Base-by-base conservation (phyloP, 1,284 basidiomycete genomes). In the Fomitopsis schrenkii region DNA sequence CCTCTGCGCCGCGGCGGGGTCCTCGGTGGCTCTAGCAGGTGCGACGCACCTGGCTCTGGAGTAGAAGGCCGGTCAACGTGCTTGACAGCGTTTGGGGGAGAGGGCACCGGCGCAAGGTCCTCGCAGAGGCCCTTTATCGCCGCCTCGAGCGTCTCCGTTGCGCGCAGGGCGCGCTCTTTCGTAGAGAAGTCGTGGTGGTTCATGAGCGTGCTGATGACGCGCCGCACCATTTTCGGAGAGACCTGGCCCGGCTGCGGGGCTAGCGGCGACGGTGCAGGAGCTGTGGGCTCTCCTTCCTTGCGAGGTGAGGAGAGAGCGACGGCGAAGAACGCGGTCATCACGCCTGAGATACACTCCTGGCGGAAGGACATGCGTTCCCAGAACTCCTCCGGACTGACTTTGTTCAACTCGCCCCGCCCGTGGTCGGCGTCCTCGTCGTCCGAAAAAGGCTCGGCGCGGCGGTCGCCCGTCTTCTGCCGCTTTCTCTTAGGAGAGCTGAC, bases 331-430 rank as follows among this genome's bases (percentile, higher is more conserved):
- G 91, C 95, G 1, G 94, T 96, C 14, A 96, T 82, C 4, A 92
- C 91, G 2, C 95, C 82, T 64, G 88, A 80, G 50, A 90, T 83
- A 71, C 95, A 97, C 74, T 98, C 95, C 71, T 97, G 95, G 38
- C 95, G 83, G 76, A 93, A 96, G 30, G 90, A 94, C 90, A 98
- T 95, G 15, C 94, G 82, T 74, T 95, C 94, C 93, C 94, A 97
- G 75, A 95, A 98, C 71, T 97, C 94, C 56, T 88, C 89, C 35
- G 84, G 71, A 0, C 78, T 72, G 63, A 90, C 87, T 64, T 79
- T 81, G 22, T 71, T 74, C 53, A 90, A 75, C 68, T 88, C 84
- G 50, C 83, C 86, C 33, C 64, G 52, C 15, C n/a, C 41, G 6
- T 64, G 67, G 14, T 65, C 63, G 33, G 65, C 64, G 36, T 66